These are phyloP conservation scores for Carex sylvatica DNA, from an alignment of 202 grass and related monocot genomes.

Conservation along the genomic window DNA sequence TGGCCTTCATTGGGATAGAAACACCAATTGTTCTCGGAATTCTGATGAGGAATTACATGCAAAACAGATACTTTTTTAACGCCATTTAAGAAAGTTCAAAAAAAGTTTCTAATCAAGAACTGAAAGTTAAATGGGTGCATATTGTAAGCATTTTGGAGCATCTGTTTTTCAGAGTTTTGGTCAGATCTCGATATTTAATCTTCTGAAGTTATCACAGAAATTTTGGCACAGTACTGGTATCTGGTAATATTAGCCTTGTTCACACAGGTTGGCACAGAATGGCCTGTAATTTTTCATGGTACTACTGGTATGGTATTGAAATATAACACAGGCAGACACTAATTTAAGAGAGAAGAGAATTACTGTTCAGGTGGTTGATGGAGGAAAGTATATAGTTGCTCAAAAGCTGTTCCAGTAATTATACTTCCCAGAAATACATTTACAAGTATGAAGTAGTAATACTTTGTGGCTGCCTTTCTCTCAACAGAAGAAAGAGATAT, in stretches of 20 bases:
- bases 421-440: conserved; percentile 97
- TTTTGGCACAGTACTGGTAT: not conserved
- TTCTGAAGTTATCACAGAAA: not conserved
- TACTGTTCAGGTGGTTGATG: conserved; percentile 81
- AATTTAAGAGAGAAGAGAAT: conserved; percentile 27
- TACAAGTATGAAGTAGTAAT: conserved; percentile 97
- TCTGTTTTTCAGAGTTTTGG: not conserved
- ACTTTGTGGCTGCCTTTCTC: conserved; percentile 87
- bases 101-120: not conserved
- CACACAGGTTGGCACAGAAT: not conserved
- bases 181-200: not conserved
- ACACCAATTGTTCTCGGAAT: conserved; percentile 93
- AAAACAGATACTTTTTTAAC: not conserved
- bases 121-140: not conserved
- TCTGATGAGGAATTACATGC: conserved; percentile 31
- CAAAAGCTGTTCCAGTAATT: conserved; percentile 88
- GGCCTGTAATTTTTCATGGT: not conserved
- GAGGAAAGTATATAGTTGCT: conserved; percentile 79
- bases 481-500: conserved; percentile 86
- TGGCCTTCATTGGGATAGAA: conserved; percentile 97
- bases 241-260: not conserved
- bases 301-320: not conserved
- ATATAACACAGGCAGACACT: not conserved
- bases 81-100: not conserved
- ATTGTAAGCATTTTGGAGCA: not conserved